Base-by-base conservation (phyloP, 768 basidiomycete species). In the Leccinellum luteum region DNA sequence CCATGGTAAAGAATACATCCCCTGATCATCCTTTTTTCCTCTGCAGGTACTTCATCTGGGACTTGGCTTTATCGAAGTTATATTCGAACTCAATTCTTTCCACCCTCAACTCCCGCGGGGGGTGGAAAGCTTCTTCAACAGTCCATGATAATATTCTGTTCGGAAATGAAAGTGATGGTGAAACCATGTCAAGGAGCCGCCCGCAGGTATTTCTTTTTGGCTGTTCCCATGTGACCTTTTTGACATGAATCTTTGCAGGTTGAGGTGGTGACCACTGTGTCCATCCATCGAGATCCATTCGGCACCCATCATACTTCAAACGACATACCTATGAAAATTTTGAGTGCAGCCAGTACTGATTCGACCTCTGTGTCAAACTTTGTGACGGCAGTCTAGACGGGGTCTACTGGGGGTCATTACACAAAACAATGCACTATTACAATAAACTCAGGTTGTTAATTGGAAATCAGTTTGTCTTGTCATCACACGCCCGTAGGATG, bases 51-150 rank as follows among this genome's bases (percentile, higher is more conserved):
- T 58, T 63, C 21, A 51, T 64, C 8, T 65, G 45, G 51, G 68
- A 73, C 55, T 56, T 71, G 21, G 31, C 68, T 1, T 43, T 73
- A 28, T 66, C 61, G 2, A 72, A 72, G 27, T 38, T 70, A 1
- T 70, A 70, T 35, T 55, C 69, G 7, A 71, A 70, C 44, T 58
- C 38, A n/a, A 52, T 51, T 54, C 69, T 53, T 60, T 73, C 61
- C 2, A 48, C 61, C 8, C 47, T 63, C 31, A 63, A 63, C n/a
- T 51, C 72, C 2, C 69, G 72, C 1, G 57, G 51, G 21, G 61
- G 61, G 23, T 71, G 69, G 70, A 63, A 50, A 19, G 27, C 55
- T 7, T 15, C 44, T 8, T 44, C 53, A 8, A 6, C 52, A 3
- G 0, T 19, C 3, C 55, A 23, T 17, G 53, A 57, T 3, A 64